phyloP scores from a whole-genome alignment of 2,329 filamentous ascomycete genomes.

The Paecilomyces formosus region DNA sequence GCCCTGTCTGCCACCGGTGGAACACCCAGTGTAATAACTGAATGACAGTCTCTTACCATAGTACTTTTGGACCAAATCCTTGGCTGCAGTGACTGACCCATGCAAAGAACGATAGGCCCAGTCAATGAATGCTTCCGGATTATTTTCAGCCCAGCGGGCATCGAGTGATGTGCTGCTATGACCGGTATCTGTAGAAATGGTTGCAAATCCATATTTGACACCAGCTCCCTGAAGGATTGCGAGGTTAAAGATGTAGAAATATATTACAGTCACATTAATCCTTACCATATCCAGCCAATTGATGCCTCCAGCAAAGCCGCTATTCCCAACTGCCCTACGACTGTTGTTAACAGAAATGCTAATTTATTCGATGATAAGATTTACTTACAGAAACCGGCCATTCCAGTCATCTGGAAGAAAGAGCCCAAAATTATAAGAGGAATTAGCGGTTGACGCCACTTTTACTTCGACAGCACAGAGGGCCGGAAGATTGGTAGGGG shows the following conservation, averaged over 20 bases:
- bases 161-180: conserved; percentile 29
- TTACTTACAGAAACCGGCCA: background rate
- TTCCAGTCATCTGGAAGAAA: background rate
- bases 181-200: conserved; percentile 39
- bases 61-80: background rate
- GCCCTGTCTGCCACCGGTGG: conserved; percentile 9
- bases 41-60: background rate
- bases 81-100: conserved; percentile 1
- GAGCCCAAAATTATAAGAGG: background rate
- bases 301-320: conserved; percentile 41
- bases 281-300: conserved; percentile 43
- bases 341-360: background rate
- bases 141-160: conserved; percentile 32
- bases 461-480: background rate
- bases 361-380: background rate
- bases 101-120: conserved; percentile 30
- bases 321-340: conserved; percentile 33
- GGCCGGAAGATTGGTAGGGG: background rate
- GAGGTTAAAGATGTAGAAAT: background rate
- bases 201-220: conserved; percentile 32
- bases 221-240: conserved; percentile 1
- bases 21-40: conserved; percentile 9
- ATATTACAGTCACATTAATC: background rate
- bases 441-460: background rate
- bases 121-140: conserved; percentile 27